Percentiles rank a stretch among this genome's conserved stretches.
Evolutionary conservation across 2,329 filamentous ascomycete species (phyloP).

Genomic region (Aspergillus udagawae): DNA sequence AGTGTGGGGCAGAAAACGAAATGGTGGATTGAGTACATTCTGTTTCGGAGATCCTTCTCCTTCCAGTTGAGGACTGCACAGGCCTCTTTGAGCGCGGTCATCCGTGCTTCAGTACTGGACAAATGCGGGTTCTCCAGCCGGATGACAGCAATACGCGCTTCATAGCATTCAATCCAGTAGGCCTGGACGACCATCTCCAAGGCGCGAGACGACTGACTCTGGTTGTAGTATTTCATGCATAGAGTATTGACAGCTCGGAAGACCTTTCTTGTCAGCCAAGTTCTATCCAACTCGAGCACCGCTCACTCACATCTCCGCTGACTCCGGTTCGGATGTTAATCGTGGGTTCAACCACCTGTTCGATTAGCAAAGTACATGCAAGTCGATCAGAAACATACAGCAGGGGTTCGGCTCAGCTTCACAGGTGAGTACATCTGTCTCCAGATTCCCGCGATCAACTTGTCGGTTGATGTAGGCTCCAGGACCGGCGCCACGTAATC

Average conservation of each 20-base stretch:
- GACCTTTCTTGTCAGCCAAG: slow-evolving; percentile 6
- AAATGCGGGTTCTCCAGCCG: slow-evolving; percentile 37
- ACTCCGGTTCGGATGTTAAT: slow-evolving; percentile 16
- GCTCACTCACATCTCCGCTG: slow-evolving; percentile 13
- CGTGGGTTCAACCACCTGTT: slow-evolving; percentile 8
- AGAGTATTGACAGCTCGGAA: slow-evolving; percentile 20
- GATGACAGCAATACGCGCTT: slow-evolving; percentile 46
- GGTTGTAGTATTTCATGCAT: slow-evolving; percentile 28
- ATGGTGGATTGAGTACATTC: slow-evolving; percentile 15
- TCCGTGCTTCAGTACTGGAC: slow-evolving; percentile 48
- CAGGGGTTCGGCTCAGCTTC: slow-evolving; percentile 12
- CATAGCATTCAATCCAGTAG: slow-evolving; percentile 54
- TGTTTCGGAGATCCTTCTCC: slow-evolving; percentile 55
- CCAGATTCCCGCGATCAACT: slow-evolving; percentile 49
- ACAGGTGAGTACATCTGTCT: slow-evolving; percentile 41
- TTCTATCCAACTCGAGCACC: background rate
- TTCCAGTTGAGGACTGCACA: slow-evolving; percentile 53
- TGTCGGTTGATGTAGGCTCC: slow-evolving; percentile 47
- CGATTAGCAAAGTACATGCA: background rate
- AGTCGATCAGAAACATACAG: slow-evolving; percentile 6
- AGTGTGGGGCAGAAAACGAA: background rate
- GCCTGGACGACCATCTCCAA: slow-evolving; percentile 58
- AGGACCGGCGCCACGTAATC: slow-evolving; percentile 37
- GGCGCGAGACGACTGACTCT: slow-evolving; percentile 53
- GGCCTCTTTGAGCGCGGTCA: slow-evolving; percentile 51